Evolutionary conservation across 225 moss, liverwort and hornwort species (phyloP).

Genomic region (Pseudisothecium myosuroides): DNA sequence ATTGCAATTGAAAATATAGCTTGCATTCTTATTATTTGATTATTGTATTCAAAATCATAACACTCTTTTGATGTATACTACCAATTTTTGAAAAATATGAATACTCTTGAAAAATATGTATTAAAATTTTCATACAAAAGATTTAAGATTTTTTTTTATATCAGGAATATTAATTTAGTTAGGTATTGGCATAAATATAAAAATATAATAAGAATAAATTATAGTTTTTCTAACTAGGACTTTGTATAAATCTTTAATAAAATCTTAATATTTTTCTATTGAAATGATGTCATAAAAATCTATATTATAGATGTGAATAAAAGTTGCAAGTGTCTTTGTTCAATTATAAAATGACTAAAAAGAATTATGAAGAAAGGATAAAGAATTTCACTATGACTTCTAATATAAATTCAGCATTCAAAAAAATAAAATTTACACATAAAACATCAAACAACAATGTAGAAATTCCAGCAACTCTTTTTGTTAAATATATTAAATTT

Average conservation of each 20-base stretch:
- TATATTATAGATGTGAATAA: too few species aligned
- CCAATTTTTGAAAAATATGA: background rate
- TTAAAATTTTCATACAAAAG: too few species aligned
- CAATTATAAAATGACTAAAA: background rate
- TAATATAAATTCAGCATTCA: background rate
- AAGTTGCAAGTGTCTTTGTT: accelerated
- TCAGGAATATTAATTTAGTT: too few species aligned
- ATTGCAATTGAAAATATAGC: background rate
- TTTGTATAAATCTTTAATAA: too few species aligned
- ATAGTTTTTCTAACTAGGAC: background rate
- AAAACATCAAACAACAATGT: background rate
- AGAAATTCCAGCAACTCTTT: background rate
- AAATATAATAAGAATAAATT: background rate
- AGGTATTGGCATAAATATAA: background rate
- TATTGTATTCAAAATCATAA: background rate
- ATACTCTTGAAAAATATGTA: too few species aligned
- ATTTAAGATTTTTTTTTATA: background rate
- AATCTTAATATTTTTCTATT: background rate
- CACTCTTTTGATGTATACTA: background rate
- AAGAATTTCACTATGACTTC: background rate
- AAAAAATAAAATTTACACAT: background rate
- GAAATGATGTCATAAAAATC: background rate
- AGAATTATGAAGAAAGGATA: background rate
- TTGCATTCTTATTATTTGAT: background rate
- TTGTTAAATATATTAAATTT: background rate